These are phyloP conservation scores for Cylindrodendrum hubeiense DNA, from an alignment of 2,329 filamentous ascomycete species.

Conservation along the genomic window DNA sequence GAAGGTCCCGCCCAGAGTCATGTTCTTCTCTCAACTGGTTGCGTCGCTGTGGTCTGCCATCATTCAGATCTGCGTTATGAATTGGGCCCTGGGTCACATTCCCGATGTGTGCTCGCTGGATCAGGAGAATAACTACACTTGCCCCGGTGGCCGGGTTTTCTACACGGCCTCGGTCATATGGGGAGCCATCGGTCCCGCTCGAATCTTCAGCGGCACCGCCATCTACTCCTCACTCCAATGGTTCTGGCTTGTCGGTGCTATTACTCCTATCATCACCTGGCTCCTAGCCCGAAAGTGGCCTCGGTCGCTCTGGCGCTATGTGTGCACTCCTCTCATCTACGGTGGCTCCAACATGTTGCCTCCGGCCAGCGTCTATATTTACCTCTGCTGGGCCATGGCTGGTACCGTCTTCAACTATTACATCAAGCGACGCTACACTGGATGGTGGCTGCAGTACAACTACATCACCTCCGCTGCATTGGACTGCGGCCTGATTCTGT, in stretches of 20 bases:
- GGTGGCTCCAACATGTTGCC: conserved; percentile 74
- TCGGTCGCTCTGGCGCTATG: conserved; percentile 71
- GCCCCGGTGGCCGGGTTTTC: conserved; percentile 66
- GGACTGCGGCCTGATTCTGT: conserved; percentile 75
- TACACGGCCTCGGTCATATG: conserved; percentile 80
- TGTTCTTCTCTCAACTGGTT: conserved; percentile 71
- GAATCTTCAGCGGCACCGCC: conserved; percentile 74
- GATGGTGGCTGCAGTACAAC: conserved; percentile 85
- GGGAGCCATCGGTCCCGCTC: conserved; percentile 78
- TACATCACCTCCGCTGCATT: conserved; percentile 80
- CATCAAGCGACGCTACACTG: conserved; percentile 73
- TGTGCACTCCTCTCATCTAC: conserved; percentile 77
- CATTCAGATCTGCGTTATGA: conserved; percentile 74
- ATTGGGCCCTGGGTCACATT: conserved; percentile 74
- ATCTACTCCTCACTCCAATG: conserved; percentile 75
- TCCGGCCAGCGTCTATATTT: conserved; percentile 78
- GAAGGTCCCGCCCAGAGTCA: conserved; percentile 71
- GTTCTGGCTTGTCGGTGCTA: conserved; percentile 77
- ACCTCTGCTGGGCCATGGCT: conserved; percentile 77
- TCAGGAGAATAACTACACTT: conserved; percentile 69
- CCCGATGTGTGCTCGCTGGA: conserved; percentile 68
- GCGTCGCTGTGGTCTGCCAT: conserved; percentile 72
- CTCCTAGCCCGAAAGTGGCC: conserved; percentile 72
- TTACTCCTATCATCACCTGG: conserved; percentile 74
- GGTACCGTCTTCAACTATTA: conserved; percentile 78